A percentile compares a stretch with the other conserved stretches of the same genome.
phyloP scores from a whole-genome alignment of 176 grass and related monocot genomes.

The Pontederia paniculata region DNA sequence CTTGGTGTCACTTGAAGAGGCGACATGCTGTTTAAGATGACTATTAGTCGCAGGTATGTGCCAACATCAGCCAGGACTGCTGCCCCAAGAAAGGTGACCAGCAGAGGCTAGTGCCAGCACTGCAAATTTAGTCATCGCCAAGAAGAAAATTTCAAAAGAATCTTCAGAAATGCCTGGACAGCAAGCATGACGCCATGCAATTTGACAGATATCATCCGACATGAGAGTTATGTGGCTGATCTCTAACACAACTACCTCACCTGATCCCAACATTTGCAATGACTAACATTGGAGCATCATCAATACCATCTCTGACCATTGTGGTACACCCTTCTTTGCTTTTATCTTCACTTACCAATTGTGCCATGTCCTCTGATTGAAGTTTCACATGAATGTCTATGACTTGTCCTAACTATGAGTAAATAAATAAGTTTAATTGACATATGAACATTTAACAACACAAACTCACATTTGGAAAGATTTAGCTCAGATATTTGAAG shows the following conservation, averaged over 20 bases:
- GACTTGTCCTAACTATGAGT: conserved; percentile 48
- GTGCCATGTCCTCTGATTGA: conserved; percentile 72
- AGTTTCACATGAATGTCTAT: conserved; percentile 66
- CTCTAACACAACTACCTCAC: no score
- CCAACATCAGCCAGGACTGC: conserved; percentile 96
- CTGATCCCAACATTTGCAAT: conserved; percentile 77
- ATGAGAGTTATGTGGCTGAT: conserved; percentile 87
- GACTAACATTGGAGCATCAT: conserved; percentile 80
- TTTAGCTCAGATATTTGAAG: no score
- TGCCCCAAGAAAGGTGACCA: conserved; percentile 82
- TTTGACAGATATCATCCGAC: conserved; percentile 83
- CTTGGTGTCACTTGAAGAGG: conserved; percentile 30
- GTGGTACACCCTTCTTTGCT: conserved; percentile 44
- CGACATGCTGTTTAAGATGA: conserved; percentile 95
- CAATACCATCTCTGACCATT: conserved; percentile 95
- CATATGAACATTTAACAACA: neutral
- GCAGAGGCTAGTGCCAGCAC: conserved; percentile 51
- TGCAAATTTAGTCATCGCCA: conserved; percentile 49
- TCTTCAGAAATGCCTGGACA: conserved; percentile 48
- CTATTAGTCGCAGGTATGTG: conserved; percentile 76
- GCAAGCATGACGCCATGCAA: conserved; percentile 58
- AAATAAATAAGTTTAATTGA: neutral
- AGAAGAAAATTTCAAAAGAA: conserved; percentile 64
- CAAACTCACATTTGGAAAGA: no score
- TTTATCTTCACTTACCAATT: conserved; percentile 56